Percentiles rank a stretch among this genome's conserved stretches.
Conservation (phyloP, 2,329 filamentous ascomycete species). For the Aspergillus neoniger region DNA sequence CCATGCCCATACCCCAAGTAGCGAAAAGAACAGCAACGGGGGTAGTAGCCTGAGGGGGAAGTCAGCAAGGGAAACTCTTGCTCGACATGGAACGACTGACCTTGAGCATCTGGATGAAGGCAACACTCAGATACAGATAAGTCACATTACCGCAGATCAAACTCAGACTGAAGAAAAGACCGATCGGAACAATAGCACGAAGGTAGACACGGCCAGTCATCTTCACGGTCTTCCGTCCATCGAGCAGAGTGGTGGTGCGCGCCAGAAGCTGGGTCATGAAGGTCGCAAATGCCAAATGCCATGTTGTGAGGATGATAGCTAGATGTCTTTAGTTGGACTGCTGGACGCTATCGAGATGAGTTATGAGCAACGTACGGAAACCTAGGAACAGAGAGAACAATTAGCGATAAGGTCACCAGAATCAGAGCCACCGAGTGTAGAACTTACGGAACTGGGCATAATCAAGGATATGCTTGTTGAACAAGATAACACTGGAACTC, state of each 20-base stretch:
- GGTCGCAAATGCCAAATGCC: constrained; percentile 91
- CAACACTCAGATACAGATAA: constrained; percentile 89
- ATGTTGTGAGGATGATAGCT: constrained; percentile 78
- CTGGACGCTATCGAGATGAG: not conserved
- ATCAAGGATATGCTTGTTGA: constrained; percentile 98
- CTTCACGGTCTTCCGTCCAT: constrained; percentile 93
- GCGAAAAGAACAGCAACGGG: constrained; percentile 90
- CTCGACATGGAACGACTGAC: constrained; percentile 49
- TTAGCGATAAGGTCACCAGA: not conserved
- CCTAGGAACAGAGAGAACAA: constrained; percentile 29
- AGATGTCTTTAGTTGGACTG: constrained; percentile 4
- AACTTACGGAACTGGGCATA: constrained; percentile 77
- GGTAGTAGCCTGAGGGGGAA: constrained; percentile 71
- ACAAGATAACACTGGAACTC: constrained; percentile 92
- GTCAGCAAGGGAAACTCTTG: constrained; percentile 12
- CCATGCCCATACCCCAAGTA: constrained; percentile 83
- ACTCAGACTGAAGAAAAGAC: constrained; percentile 91
- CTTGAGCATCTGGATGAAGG: constrained; percentile 99
- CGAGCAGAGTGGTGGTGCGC: constrained; percentile 82
- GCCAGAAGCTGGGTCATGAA: constrained; percentile 93
- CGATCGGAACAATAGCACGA: constrained; percentile 89
- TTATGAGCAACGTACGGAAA: constrained; percentile 45
- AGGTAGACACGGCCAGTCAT: constrained; percentile 96
- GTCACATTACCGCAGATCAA: constrained; percentile 95
- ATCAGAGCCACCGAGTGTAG: not conserved